A percentile compares a stretch with the other conserved stretches of the same genome.
These are phyloP conservation scores for Fusarium transvaalense DNA, from an alignment of 2,329 filamentous ascomycete genomes.

Conservation along the genomic window DNA sequence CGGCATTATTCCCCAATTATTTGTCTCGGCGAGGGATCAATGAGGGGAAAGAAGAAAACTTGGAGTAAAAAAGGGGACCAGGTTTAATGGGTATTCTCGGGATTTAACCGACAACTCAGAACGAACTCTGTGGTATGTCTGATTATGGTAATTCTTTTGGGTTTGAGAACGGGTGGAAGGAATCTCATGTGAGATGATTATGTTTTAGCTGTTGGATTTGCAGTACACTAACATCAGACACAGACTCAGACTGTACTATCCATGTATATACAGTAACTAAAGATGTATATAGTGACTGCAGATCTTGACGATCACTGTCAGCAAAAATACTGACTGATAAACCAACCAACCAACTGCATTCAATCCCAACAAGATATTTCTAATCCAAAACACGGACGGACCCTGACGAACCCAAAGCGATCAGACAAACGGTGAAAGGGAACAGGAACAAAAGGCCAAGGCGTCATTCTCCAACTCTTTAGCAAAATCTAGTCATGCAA, in stretches of 20 bases:
- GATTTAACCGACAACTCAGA: conserved; percentile 1
- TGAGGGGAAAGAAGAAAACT: conserved; percentile 13
- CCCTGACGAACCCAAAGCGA: too few relatives aligned
- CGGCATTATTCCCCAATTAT: conserved; percentile 35
- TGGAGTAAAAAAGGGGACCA: conserved; percentile 20
- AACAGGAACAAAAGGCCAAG: not conserved
- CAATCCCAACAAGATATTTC: not conserved
- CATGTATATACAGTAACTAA: not conserved
- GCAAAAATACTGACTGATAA: not conserved
- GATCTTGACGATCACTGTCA: conserved; percentile 5
- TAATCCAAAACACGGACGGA: not conserved
- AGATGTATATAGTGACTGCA: not conserved
- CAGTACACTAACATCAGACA: too few relatives aligned
- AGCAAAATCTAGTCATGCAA: conserved; percentile 22
- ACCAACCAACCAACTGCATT: not conserved
- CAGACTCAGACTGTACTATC: too few relatives aligned
- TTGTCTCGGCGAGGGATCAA: conserved; percentile 14
- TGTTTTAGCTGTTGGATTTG: too few relatives aligned
- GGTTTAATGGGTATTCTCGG: conserved; percentile 23
- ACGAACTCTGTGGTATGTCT: not conserved
- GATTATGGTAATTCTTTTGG: not conserved
- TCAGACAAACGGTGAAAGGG: conserved; percentile 5
- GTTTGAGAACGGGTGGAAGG: too few relatives aligned
- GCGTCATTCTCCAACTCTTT: conserved; percentile 15
- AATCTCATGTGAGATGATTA: too few relatives aligned